These are phyloP conservation scores for Apophysomyces sp. DNA, from an alignment of 371 early-diverging fungal species.

Conservation along the genomic window DNA sequence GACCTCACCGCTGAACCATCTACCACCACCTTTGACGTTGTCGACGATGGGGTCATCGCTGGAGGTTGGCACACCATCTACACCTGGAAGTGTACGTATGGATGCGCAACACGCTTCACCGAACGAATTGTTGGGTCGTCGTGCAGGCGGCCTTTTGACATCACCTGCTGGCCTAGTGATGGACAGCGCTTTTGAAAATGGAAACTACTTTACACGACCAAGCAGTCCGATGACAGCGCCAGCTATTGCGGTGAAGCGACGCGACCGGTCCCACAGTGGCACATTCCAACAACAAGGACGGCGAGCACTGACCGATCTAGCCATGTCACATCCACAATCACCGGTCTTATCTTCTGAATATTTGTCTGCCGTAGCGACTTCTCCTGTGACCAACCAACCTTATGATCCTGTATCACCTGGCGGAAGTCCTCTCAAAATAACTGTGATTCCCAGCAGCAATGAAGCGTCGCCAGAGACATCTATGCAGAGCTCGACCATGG, in stretches of 20 bases:
- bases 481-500: background rate
- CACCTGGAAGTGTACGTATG: conserved; percentile 10
- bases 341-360: background rate
- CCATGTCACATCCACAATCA: background rate
- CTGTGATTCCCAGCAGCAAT: background rate
- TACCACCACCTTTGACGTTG: conserved; percentile 13
- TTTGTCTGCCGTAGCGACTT: background rate
- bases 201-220: conserved; percentile 11
- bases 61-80: conserved; percentile 6
- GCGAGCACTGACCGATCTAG: conserved; percentile 9
- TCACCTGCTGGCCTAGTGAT: conserved; percentile 8
- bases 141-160: conserved; percentile 16
- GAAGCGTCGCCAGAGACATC: background rate
- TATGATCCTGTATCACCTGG: background rate
- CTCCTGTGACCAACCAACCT: background rate
- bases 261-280: background rate
- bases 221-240: background rate
- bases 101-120: background rate
- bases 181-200: conserved; percentile 5
- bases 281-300: conserved; percentile 1
- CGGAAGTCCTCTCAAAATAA: background rate
- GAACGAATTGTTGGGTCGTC: conserved; percentile 2
- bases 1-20: conserved; percentile 48
- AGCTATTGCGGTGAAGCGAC: background rate
- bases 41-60: background rate